These are phyloP conservation scores for Graphilbum sp. DNA, from an alignment of 2,329 filamentous ascomycete species.

Conservation along the genomic window DNA sequence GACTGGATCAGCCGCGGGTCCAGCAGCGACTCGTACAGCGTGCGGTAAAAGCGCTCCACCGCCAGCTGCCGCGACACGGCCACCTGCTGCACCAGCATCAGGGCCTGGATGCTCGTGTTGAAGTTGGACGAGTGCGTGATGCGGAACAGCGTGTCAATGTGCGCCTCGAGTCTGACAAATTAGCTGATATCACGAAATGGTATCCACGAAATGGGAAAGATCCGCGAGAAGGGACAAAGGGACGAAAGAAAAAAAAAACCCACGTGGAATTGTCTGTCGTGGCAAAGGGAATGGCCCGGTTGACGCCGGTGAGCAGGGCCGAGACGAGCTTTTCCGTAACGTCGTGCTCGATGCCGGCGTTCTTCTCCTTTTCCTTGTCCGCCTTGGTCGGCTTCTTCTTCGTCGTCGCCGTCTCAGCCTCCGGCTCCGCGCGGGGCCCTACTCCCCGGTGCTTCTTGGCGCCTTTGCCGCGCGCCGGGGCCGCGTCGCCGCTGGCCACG, in stretches of 20 bases:
- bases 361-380: slow-evolving; percentile 26
- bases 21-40: slow-evolving; percentile 83
- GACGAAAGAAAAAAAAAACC: slow-evolving; percentile 14
- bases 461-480: slow-evolving; percentile 11
- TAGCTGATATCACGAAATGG: slow-evolving; percentile 6
- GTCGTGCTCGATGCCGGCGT: slow-evolving; percentile 38
- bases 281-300: slow-evolving; percentile 87
- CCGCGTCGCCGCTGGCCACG: slow-evolving; percentile 7
- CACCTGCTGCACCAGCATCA: slow-evolving; percentile 89
- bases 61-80: slow-evolving; percentile 64
- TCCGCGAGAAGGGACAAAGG: not conserved
- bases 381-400: slow-evolving; percentile 18
- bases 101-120: slow-evolving; percentile 92
- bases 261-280: slow-evolving; percentile 61
- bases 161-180: slow-evolving; percentile 52
- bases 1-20: slow-evolving; percentile 78
- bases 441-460: not conserved
- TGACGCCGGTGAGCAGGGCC: slow-evolving; percentile 82
- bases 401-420: slow-evolving; percentile 16
- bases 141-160: slow-evolving; percentile 85
- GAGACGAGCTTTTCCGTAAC: slow-evolving; percentile 83
- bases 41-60: slow-evolving; percentile 85
- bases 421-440: slow-evolving; percentile 6
- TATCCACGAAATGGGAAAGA: too few relatives aligned
- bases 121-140: slow-evolving; percentile 98